These are phyloP conservation scores for Ascocoryne sarcoides DNA, from an alignment of 2,329 filamentous ascomycete species.

Conservation along the genomic window DNA sequence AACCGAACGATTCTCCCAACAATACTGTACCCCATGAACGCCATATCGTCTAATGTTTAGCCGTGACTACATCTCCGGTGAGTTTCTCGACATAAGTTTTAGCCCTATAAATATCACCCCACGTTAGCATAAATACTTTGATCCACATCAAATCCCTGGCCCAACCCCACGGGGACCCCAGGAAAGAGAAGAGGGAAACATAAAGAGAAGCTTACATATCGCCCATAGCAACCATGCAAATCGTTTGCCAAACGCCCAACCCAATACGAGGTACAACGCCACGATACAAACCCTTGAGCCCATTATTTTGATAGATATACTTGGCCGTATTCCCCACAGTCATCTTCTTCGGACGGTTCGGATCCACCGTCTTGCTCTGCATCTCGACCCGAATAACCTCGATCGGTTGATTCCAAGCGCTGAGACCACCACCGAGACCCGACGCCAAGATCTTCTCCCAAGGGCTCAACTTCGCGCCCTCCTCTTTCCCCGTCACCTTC, in stretches of 20 bases:
- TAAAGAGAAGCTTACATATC: conserved; percentile 66
- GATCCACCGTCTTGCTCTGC: conserved; percentile 98
- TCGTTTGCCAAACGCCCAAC: conserved; percentile 95
- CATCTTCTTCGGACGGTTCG: conserved; percentile 98
- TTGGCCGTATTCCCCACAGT: conserved; percentile 76
- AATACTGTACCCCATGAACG: neutral
- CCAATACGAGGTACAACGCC: conserved; percentile 91
- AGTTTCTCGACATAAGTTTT: conserved; percentile 59
- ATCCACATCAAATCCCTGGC: neutral
- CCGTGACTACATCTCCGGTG: conserved; percentile 54
- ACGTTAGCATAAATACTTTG: neutral
- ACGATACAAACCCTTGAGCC: conserved; percentile 86
- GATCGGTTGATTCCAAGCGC: conserved; percentile 98
- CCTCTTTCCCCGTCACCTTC: conserved; percentile 65
- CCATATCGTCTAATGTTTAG: conserved; percentile 50
- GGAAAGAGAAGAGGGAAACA: conserved; percentile 1
- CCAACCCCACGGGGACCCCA: neutral
- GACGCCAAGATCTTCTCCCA: conserved; percentile 85
- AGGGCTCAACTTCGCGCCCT: conserved; percentile 67
- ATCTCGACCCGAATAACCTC: conserved; percentile 99
- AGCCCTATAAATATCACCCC: conserved; percentile 39
- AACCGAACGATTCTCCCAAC: neutral
- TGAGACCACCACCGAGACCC: conserved; percentile 83
- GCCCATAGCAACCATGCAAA: conserved; percentile 98
- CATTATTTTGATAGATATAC: conserved; percentile 90